phyloP scores from a whole-genome alignment of 139 green algal genomes.

The Spirogloea muscicola region DNA sequence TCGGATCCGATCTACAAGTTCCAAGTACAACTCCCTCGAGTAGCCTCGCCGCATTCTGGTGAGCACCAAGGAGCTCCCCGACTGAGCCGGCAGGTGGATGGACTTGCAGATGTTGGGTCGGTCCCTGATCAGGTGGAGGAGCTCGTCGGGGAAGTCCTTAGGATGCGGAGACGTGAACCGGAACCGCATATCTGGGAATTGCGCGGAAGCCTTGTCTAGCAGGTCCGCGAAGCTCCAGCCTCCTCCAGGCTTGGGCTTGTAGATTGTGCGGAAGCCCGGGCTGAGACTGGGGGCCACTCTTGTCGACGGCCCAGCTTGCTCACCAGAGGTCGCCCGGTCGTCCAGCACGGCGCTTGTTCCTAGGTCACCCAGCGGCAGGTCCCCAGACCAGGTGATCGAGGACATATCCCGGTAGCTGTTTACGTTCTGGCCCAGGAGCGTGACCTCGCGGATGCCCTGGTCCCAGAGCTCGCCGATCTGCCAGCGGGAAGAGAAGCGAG shows the following conservation, averaged over 20 bases:
- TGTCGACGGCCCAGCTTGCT: not conserved
- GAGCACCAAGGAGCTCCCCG: slow-evolving; percentile 65
- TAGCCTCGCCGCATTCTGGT: slow-evolving; percentile 78
- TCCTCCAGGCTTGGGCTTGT: slow-evolving; percentile 65
- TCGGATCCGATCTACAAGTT: slow-evolving; percentile 62
- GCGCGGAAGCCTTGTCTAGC: slow-evolving; percentile 61
- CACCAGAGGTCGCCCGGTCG: not conserved
- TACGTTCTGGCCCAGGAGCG: slow-evolving; percentile 82
- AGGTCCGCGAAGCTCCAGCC: slow-evolving; percentile 72
- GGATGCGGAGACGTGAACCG: slow-evolving; percentile 89
- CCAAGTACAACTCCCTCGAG: slow-evolving; percentile 76
- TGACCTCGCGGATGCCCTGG: slow-evolving; percentile 72
- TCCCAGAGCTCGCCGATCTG: slow-evolving; percentile 52
- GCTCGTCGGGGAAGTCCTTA: slow-evolving; percentile 65
- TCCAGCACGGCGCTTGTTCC: not conserved
- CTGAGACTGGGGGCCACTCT: not conserved
- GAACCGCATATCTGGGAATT: slow-evolving; percentile 80
- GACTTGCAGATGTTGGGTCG: slow-evolving; percentile 77
- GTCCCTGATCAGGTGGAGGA: slow-evolving; percentile 57
- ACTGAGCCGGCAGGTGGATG: slow-evolving; percentile 90
- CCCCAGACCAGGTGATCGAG: not conserved
- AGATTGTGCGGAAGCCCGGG: slow-evolving; percentile 71
- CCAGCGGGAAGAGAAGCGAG: too few species aligned
- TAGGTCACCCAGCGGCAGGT: not conserved
- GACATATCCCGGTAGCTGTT: slow-evolving; percentile 67